Conservation (phyloP, 768 basidiomycete genomes). For the Rhodocollybia butyracea region DNA sequence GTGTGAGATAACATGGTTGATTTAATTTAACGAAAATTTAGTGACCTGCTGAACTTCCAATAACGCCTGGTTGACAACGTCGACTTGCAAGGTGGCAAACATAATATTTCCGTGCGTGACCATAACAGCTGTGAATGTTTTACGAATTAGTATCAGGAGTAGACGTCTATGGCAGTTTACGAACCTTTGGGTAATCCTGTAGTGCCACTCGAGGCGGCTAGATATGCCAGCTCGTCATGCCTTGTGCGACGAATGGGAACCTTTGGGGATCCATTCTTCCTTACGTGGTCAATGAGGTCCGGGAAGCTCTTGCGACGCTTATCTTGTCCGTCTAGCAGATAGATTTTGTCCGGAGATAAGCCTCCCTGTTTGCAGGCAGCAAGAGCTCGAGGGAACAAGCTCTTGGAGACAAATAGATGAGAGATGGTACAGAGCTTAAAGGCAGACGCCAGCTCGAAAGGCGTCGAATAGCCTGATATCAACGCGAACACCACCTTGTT, state of each 20-base stretch:
- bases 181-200: conserved; percentile 75
- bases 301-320: conserved; percentile 40
- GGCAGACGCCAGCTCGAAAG: conserved; percentile 50
- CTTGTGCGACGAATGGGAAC: conserved; percentile 42
- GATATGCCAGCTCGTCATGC: conserved; percentile 61
- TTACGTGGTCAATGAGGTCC: conserved; percentile 39
- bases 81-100: conserved; percentile 36
- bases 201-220: conserved; percentile 76
- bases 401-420: conserved; percentile 49
- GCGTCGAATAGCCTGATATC: conserved; percentile 52
- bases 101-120: conserved; percentile 65
- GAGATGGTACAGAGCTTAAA: conserved; percentile 47
- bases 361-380: conserved; percentile 32
- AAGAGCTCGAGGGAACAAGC: conserved; percentile 37
- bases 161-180: too few species aligned
- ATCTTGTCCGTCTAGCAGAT: conserved; percentile 41
- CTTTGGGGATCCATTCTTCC: conserved; percentile 32
- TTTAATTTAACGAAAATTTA: conserved; percentile 5
- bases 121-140: conserved; percentile 52
- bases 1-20: conserved; percentile 15
- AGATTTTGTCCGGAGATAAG: conserved; percentile 42
- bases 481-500: conserved; percentile 50
- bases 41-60: conserved; percentile 38
- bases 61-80: conserved; percentile 23
- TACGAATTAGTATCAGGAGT: not conserved